Evolutionary conservation across 2,329 filamentous ascomycete species (phyloP).

Genomic region (Fusarium sp.): DNA sequence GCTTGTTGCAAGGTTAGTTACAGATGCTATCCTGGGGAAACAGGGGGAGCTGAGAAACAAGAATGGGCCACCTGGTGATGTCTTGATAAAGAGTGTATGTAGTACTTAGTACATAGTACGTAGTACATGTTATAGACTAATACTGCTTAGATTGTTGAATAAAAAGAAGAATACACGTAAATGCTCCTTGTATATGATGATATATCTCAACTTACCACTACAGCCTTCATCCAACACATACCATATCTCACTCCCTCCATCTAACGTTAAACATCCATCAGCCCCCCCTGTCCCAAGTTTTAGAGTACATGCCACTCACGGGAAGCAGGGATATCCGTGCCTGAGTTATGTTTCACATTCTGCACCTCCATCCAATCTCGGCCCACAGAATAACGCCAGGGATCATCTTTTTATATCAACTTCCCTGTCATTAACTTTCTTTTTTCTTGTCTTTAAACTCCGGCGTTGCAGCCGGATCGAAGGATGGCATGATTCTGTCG

Average conservation of each 20-base stretch:
- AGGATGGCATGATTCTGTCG: slow-evolving; percentile 49
- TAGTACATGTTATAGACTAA: too few species aligned
- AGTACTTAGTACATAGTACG: too few species aligned
- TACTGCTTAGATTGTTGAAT: too few species aligned
- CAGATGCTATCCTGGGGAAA: slow-evolving; percentile 33
- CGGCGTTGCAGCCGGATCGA: slow-evolving; percentile 36
- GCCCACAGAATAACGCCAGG: slow-evolving; percentile 27
- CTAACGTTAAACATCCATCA: neutral
- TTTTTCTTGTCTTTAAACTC: slow-evolving; percentile 20
- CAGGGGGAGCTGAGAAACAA: slow-evolving; percentile 24
- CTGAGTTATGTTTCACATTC: slow-evolving; percentile 39
- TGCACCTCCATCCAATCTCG: slow-evolving; percentile 16
- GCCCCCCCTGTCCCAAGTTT: neutral
- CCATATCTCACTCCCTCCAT: too few species aligned
- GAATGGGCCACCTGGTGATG: too few species aligned
- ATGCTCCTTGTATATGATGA: too few species aligned
- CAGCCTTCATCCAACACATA: too few species aligned
- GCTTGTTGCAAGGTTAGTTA: slow-evolving; percentile 38
- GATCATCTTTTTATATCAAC: slow-evolving; percentile 17
- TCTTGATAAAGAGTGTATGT: too few species aligned
- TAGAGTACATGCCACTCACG: slow-evolving; percentile 9
- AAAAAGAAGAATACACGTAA: too few species aligned
- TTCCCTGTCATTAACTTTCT: slow-evolving; percentile 30
- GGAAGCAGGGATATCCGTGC: slow-evolving; percentile 37
- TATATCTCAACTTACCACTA: too few species aligned